Evolutionary conservation across 148 eudicot genomes (phyloP), one percentile per base, ranked within the genome.

Genomic region (Cornus kousa): DNA sequence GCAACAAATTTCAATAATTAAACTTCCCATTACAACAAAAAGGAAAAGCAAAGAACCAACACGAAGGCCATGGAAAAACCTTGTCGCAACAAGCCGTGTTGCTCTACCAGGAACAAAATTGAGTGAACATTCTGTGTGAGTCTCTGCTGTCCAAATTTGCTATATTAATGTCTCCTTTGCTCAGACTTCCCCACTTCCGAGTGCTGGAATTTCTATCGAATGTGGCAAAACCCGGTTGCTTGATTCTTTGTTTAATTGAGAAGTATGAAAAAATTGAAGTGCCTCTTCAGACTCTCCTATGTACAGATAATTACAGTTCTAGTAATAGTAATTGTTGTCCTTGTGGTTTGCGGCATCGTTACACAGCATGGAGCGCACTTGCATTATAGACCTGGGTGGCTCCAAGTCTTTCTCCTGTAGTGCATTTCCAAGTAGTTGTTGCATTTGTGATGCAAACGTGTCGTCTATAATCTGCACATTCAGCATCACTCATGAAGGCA

Each of bases 321-420:
- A 83, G 43, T 74, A 86, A 50, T 50, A 86, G 82, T 86, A 86
- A 48, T 70, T 72, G 77, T 81, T 74, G 13, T 87, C 87, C 62
- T 78, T 85, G 79, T 83, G 80, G 84, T 85, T 87, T 10, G 81
- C 71, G 0, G 89, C 80, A 73, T 91, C 89, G 80, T 89, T 87
- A 62, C 84, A 87, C 11, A 93, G 92, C 92, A 93, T 91, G 19
- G 95, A 89, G 60, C 84, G 93, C 40, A 88, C 91, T 74, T 90
- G 95, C 75, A 86, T 62, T 55, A 93, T 87, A 2, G 87, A 83
- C 68, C 92, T 85, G 5, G 97, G 97, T 64, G 95, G 86, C 82
- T 91, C 92, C 31, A 91, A 73, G 82, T 93, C 94, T 67, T 85
- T 90, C 59, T 87, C 83, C 74, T 88, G 92, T 12, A 87, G 77